phyloP scores from a whole-genome alignment of 2,329 filamentous ascomycete genomes.

The Fusarium setosum region DNA sequence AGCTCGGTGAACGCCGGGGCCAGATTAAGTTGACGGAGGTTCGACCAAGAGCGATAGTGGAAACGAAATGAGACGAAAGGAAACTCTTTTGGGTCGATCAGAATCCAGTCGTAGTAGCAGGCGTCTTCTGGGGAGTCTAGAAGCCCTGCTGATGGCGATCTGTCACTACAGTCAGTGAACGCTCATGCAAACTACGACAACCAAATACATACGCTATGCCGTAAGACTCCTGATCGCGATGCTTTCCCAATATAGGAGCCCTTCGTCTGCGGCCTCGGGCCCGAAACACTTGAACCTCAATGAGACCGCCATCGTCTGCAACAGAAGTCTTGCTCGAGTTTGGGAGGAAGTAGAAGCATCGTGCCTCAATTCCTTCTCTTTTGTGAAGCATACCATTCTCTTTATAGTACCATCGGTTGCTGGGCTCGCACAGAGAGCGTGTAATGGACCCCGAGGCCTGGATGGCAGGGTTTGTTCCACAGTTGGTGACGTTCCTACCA shows the following conservation, averaged over 20 bases:
- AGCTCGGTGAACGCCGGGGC: constrained; percentile 46
- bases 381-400: constrained; percentile 49
- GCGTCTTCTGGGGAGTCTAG: constrained; percentile 62
- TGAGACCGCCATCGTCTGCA: constrained; percentile 65
- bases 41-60: constrained; percentile 66
- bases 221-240: constrained; percentile 60
- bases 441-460: constrained; percentile 54
- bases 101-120: constrained; percentile 63
- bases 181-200: background rate
- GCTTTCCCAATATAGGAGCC: constrained; percentile 55
- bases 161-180: constrained; percentile 42
- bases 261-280: constrained; percentile 59
- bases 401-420: constrained; percentile 53
- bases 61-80: constrained; percentile 67
- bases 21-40: constrained; percentile 60
- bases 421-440: constrained; percentile 62
- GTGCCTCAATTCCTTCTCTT: constrained; percentile 57
- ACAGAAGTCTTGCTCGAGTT: constrained; percentile 50
- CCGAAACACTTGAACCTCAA: constrained; percentile 65
- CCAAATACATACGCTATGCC: constrained; percentile 62
- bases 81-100: constrained; percentile 62
- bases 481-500: constrained; percentile 62
- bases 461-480: constrained; percentile 58
- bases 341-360: constrained; percentile 62
- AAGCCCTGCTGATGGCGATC: constrained; percentile 64